Conservation (phyloP, 2,329 filamentous ascomycete genomes). For the Colletotrichum acutatum region DNA sequence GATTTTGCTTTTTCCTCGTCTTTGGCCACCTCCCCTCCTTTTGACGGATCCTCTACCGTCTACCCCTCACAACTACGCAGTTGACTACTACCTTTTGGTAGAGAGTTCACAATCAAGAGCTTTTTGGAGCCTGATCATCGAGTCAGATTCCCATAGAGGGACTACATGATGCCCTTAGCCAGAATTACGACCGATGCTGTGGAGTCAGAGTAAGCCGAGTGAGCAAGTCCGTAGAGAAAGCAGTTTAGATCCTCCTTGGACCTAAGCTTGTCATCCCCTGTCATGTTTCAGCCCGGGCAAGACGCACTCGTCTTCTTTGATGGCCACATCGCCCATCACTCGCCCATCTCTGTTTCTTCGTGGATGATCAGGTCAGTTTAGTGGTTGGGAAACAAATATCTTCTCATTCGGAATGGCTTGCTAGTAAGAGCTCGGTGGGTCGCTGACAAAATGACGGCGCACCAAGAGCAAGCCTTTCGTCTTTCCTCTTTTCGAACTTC, state of each 20-base stretch:
- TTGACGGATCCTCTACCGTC: not conserved
- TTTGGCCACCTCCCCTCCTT: not conserved
- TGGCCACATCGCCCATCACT: not conserved
- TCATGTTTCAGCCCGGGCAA: slow-evolving; percentile 24
- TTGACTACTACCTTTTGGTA: not conserved
- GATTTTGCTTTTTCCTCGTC: slow-evolving; percentile 14
- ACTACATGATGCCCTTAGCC: not conserved
- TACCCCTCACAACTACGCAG: not conserved
- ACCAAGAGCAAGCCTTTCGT: not conserved
- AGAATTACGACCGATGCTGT: slow-evolving; percentile 1
- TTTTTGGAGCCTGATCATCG: not conserved
- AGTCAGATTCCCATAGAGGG: slow-evolving; percentile 9
- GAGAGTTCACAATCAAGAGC: not conserved
- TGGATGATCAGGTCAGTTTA: not conserved
- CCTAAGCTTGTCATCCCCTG: not conserved
- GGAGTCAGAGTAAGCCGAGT: not conserved
- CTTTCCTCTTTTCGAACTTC: not conserved
- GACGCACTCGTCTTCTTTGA: not conserved
- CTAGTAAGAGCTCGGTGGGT: slow-evolving; percentile 9
- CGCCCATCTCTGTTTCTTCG: not conserved
- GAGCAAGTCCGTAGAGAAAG: slow-evolving; percentile 9
- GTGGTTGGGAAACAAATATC: not conserved
- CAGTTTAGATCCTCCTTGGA: not conserved
- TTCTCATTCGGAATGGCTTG: slow-evolving; percentile 8
- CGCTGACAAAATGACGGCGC: not conserved